These are phyloP conservation scores for Magnolia kwangsiensis DNA, from an alignment of 164 flowering plant genomes.

Conservation along the genomic window DNA sequence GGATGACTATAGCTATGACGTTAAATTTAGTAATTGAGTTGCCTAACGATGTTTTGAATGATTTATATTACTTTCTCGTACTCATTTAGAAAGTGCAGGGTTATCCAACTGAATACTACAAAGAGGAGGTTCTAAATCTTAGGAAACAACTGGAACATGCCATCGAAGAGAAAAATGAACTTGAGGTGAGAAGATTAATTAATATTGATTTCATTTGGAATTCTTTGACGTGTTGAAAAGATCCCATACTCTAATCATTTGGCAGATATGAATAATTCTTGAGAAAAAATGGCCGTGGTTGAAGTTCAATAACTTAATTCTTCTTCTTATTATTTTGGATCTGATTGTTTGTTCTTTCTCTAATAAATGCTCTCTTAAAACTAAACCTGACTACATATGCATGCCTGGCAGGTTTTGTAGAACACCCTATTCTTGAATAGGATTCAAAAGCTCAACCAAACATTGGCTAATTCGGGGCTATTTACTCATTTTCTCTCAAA, in stretches of 20 bases:
- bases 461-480: no score
- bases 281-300: no score
- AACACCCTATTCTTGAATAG: no score
- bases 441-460: no score
- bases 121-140: constrained; percentile 50
- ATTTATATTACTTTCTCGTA: constrained; percentile 1
- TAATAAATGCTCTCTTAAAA: neutral
- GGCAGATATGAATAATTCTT: no score
- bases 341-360: neutral
- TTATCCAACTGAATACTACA: constrained; percentile 34
- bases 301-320: no score
- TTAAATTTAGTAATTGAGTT: neutral
- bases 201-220: neutral
- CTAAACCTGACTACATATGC: neutral
- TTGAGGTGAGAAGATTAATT: constrained; percentile 47
- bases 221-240: neutral
- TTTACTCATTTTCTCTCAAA: no score
- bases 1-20: neutral
- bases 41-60: neutral
- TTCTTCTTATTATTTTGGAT: neutral
- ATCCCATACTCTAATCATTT: neutral
- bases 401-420: neutral
- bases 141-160: constrained; percentile 53
- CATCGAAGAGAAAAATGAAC: constrained; percentile 56
- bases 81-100: constrained; percentile 32